These are phyloP conservation scores for Fragaria ananassa DNA, from an alignment of 306 rosid genomes.

Conservation along the genomic window DNA sequence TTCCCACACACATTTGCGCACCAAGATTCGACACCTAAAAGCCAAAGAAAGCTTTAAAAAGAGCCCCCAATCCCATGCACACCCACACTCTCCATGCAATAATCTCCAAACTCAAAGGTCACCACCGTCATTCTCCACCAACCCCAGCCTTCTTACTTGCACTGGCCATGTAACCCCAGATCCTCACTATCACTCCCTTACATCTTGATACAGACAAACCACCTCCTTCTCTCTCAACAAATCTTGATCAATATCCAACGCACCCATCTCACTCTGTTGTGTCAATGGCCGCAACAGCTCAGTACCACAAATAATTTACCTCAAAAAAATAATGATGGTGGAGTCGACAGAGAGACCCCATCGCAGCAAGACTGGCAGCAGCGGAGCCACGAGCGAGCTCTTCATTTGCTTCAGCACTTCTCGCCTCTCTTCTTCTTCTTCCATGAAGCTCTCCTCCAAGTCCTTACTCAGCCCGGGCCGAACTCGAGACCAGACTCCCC, in stretches of 20 bases:
- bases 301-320: neutral
- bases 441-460: slow-evolving; percentile 87
- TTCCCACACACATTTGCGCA: slow-evolving; percentile 6
- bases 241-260: slow-evolving; percentile 21
- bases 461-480: slow-evolving; percentile 78
- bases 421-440: slow-evolving; percentile 64
- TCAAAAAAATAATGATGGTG: slow-evolving; percentile 18
- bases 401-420: slow-evolving; percentile 56
- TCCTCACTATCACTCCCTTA: slow-evolving; percentile 24
- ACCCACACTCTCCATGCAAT: neutral
- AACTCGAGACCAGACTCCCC: slow-evolving; percentile 52
- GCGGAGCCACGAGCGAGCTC: slow-evolving; percentile 51
- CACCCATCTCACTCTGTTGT: too few species aligned
- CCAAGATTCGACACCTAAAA: slow-evolving; percentile 20
- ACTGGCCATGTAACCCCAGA: slow-evolving; percentile 4
- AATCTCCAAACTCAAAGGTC: neutral
- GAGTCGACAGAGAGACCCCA: slow-evolving; percentile 47
- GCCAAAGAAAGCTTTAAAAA: neutral
- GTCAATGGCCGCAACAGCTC: neutral
- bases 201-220: slow-evolving; percentile 45
- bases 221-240: slow-evolving; percentile 24
- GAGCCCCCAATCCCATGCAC: slow-evolving; percentile 3
- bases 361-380: slow-evolving; percentile 22
- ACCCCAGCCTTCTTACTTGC: neutral
- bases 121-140: neutral